Percentiles rank a stretch among this genome's conserved stretches.
Evolutionary conservation across 495 filamentous ascomycete genomes (phyloP).

Genomic region (Sporormia fimetaria): DNA sequence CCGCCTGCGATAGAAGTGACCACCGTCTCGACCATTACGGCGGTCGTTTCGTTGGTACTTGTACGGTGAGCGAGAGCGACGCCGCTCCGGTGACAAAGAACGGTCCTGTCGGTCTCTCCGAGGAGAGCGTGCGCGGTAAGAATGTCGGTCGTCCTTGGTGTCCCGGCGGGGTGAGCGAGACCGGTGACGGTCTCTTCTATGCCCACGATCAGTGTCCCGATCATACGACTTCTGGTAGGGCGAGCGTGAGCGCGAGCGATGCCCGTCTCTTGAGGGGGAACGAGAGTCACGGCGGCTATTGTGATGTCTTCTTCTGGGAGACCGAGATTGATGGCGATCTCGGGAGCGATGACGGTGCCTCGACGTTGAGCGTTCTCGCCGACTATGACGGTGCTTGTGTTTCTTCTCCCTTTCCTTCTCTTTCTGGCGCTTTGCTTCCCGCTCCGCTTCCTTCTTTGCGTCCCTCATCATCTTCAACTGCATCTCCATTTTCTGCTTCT

Average conservation of each 20-base stretch:
- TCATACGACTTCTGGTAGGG: too few relatives aligned
- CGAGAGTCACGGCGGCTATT: background rate
- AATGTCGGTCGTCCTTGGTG: slow-evolving; percentile 4
- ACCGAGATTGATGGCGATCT: slow-evolving; percentile 11
- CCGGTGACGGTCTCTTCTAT: slow-evolving; percentile 4
- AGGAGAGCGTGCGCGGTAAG: too few relatives aligned
- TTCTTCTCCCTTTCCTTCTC: slow-evolving; percentile 31
- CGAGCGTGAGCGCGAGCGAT: too few relatives aligned
- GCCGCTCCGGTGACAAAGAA: slow-evolving; percentile 1
- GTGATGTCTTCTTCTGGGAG: slow-evolving; percentile 33
- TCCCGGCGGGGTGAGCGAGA: slow-evolving; percentile 11
- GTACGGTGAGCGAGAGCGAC: slow-evolving; percentile 13
- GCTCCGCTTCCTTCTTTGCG: slow-evolving; percentile 38
- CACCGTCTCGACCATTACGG: slow-evolving; percentile 1
- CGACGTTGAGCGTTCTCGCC: slow-evolving; percentile 4
- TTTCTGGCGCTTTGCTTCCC: slow-evolving; percentile 27
- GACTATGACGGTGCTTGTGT: slow-evolving; percentile 20
- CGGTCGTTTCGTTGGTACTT: too few relatives aligned
- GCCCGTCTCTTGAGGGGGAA: too few relatives aligned
- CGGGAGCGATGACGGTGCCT: background rate
- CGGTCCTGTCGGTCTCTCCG: slow-evolving; percentile 5
- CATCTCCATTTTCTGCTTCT: slow-evolving; percentile 80
- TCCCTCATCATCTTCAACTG: slow-evolving; percentile 69
- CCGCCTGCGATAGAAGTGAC: slow-evolving; percentile 1
- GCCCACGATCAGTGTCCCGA: background rate